Conservation (phyloP, 208 protist species). For the Naegleria fowleri region DNA sequence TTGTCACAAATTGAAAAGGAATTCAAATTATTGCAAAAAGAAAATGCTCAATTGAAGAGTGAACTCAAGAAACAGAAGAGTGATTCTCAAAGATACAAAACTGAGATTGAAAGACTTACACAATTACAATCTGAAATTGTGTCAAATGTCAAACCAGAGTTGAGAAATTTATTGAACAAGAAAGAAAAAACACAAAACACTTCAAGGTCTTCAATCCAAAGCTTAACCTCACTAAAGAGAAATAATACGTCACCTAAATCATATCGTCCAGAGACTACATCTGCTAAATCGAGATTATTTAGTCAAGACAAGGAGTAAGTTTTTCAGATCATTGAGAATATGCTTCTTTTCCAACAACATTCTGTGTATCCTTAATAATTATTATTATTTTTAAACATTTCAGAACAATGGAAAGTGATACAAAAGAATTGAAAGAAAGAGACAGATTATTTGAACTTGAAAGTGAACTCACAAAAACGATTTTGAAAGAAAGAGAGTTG, state of each 20-base stretch:
- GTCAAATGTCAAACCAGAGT: background rate
- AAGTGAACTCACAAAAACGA: background rate
- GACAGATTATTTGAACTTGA: background rate
- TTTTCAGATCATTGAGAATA: too few relatives aligned
- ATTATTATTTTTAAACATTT: background rate
- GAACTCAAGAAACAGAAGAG: background rate
- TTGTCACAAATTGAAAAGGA: background rate
- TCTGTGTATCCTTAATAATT: too few relatives aligned
- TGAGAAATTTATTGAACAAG: background rate
- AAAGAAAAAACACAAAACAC: background rate
- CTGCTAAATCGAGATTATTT: background rate
- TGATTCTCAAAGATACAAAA: background rate
- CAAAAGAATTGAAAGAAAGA: background rate
- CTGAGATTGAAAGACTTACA: background rate
- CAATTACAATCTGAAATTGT: background rate
- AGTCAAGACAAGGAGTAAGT: background rate
- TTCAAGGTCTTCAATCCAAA: background rate
- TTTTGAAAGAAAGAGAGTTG: background rate
- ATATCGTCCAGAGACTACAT: background rate
- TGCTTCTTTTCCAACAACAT: too few relatives aligned
- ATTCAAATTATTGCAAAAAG: background rate
- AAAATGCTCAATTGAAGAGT: background rate
- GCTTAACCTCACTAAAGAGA: background rate
- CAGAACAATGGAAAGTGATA: background rate
- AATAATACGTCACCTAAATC: background rate